Evolutionary conservation across 208 protist genomes (phyloP).

Genomic region (Borovskyia barvae): DNA sequence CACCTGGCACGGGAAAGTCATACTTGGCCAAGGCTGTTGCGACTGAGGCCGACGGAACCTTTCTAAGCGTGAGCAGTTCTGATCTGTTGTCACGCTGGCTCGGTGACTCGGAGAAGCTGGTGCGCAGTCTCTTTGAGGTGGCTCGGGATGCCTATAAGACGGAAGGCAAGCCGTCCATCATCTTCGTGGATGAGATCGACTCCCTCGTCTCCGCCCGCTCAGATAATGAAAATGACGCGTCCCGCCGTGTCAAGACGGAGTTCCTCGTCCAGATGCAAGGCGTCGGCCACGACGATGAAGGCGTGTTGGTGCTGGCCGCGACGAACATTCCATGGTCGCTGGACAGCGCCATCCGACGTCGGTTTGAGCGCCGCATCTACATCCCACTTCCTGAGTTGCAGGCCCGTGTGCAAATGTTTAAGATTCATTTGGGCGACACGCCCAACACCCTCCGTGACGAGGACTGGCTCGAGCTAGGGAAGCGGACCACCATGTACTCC

Average conservation of each 20-base stretch:
- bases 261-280: constrained; percentile 98
- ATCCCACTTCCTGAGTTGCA: constrained; percentile 90
- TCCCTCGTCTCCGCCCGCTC: constrained; percentile 86
- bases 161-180: constrained; percentile 82
- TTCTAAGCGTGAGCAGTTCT: constrained; percentile 91
- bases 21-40: constrained; percentile 93
- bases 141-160: constrained; percentile 80
- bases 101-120: constrained; percentile 93
- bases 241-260: constrained; percentile 99
- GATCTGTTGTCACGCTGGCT: constrained; percentile 92
- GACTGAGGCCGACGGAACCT: constrained; percentile 86
- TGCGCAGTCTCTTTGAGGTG: constrained; percentile 93
- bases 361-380: constrained; percentile 93
- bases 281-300: constrained; percentile 82
- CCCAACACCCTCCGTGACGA: constrained; percentile 80
- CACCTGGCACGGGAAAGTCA: constrained; percentile 93
- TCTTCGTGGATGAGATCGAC: constrained; percentile 96
- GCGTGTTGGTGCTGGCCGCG: constrained; percentile 90
- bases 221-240: constrained; percentile 89
- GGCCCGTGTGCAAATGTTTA: constrained; percentile 91
- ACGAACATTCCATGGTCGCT: constrained; percentile 92
- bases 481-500: constrained; percentile 91
- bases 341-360: constrained; percentile 88
- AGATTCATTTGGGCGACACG: constrained; percentile 95
- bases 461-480: constrained; percentile 91